Percentiles rank a stretch among this genome's conserved stretches.
phyloP scores from a whole-genome alignment of 1,139 yeast genomes.

The Kodamaea alishanica region DNA sequence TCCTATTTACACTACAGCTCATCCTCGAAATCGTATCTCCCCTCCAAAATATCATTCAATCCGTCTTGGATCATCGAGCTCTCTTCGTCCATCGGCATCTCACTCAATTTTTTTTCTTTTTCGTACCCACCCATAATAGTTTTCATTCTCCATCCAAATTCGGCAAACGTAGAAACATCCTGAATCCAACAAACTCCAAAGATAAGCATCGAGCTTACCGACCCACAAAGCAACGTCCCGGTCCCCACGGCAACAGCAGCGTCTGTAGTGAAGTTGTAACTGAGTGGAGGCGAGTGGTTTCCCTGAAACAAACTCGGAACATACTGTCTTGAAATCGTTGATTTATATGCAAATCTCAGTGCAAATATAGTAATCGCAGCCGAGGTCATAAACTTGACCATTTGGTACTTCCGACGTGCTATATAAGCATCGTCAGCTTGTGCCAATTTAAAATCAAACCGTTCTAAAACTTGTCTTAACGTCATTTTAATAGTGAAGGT shows the following conservation, averaged over 20 bases:
- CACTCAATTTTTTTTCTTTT: slow-evolving; percentile 44
- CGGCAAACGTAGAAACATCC: slow-evolving; percentile 65
- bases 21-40: slow-evolving; percentile 29
- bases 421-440: slow-evolving; percentile 42
- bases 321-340: slow-evolving; percentile 70
- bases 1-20: background rate
- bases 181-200: slow-evolving; percentile 78
- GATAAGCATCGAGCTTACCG: slow-evolving; percentile 67
- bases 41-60: slow-evolving; percentile 44
- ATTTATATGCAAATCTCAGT: slow-evolving; percentile 70
- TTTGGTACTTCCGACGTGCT: slow-evolving; percentile 64
- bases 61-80: slow-evolving; percentile 52
- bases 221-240: slow-evolving; percentile 71
- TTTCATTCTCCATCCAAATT: slow-evolving; percentile 72
- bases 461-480: slow-evolving; percentile 2
- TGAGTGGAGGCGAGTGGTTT: slow-evolving; percentile 76
- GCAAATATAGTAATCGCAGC: slow-evolving; percentile 70
- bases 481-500: background rate
- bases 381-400: slow-evolving; percentile 67
- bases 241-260: slow-evolving; percentile 85
- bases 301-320: slow-evolving; percentile 79
- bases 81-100: slow-evolving; percentile 66
- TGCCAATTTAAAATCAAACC: slow-evolving; percentile 32
- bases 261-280: slow-evolving; percentile 74
- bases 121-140: slow-evolving; percentile 64